Evolutionary conservation across 2,329 filamentous ascomycete genomes (phyloP).

Genomic region (Colletotrichum eremochloae): DNA sequence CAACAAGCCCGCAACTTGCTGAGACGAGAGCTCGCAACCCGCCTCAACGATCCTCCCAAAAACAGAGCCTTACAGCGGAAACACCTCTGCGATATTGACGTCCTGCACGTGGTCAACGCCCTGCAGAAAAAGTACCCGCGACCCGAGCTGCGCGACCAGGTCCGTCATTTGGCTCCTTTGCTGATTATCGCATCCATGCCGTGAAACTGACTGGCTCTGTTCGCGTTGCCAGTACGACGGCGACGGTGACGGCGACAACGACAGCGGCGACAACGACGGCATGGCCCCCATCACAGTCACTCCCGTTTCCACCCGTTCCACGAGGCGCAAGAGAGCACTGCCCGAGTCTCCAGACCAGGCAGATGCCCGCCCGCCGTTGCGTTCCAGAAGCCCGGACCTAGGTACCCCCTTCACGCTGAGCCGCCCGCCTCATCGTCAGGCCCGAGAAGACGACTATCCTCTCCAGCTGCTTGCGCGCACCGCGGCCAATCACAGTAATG

Average conservation of each 20-base stretch:
- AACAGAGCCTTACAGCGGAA: background rate
- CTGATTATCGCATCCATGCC: background rate
- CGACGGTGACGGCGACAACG: background rate
- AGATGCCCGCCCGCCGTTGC: background rate
- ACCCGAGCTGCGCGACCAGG: background rate
- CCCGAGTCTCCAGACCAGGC: background rate
- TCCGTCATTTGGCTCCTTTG: background rate
- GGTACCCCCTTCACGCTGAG: background rate
- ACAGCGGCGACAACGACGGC: too few relatives aligned
- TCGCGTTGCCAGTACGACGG: background rate
- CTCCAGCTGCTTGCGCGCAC: background rate
- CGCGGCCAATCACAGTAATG: background rate
- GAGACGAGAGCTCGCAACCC: background rate
- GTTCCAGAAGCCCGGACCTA: background rate
- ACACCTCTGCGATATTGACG: background rate
- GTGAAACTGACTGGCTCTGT: background rate
- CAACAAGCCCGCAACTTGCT: background rate
- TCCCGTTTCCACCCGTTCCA: background rate
- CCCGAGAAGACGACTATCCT: background rate
- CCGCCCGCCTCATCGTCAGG: background rate
- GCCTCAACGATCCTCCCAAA: background rate
- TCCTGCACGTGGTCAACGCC: background rate
- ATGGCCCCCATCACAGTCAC: background rate
- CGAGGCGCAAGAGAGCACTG: background rate
- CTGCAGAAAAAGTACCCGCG: background rate